These are phyloP conservation scores for Suillus clintonianus DNA, from an alignment of 768 basidiomycete genomes.

Conservation along the genomic window DNA sequence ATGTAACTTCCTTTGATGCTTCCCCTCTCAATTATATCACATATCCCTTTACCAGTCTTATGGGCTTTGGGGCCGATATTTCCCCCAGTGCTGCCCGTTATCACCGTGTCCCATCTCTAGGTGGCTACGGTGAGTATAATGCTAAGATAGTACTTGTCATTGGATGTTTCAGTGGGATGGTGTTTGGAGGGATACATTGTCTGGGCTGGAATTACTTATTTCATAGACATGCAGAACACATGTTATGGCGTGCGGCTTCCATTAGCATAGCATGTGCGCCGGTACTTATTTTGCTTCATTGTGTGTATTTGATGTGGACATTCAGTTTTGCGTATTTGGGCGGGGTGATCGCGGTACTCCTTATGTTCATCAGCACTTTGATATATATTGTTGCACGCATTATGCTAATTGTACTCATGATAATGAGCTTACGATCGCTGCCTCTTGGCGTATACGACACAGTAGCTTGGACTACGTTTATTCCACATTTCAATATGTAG, in stretches of 20 bases:
- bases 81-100: neutral
- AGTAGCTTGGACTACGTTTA: conserved; percentile 16
- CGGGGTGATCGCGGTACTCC: no score
- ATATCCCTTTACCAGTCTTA: neutral
- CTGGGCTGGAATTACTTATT: conserved; percentile 22
- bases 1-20: no score
- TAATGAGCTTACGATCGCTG: conserved; percentile 13
- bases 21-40: no score
- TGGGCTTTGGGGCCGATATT: neutral
- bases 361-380: neutral
- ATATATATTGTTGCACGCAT: conserved; percentile 16
- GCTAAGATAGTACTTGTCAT: neutral
- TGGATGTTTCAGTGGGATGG: conserved; percentile 5
- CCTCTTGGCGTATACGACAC: conserved; percentile 12
- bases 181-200: conserved; percentile 31
- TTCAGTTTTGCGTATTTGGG: no score
- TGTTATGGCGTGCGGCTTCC: conserved; percentile 21
- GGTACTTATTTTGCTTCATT: neutral
- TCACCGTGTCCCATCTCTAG: neutral
- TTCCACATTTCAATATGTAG: conserved; percentile 7
- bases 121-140: neutral
- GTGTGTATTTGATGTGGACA: no score
- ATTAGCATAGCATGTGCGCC: conserved; percentile 9
- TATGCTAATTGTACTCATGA: conserved; percentile 8
- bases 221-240: conserved; percentile 13